Evolutionary conservation across 1,284 basidiomycete species (phyloP), one percentile per base, ranked within the genome.

Genomic region (Abortiporus biennis): DNA sequence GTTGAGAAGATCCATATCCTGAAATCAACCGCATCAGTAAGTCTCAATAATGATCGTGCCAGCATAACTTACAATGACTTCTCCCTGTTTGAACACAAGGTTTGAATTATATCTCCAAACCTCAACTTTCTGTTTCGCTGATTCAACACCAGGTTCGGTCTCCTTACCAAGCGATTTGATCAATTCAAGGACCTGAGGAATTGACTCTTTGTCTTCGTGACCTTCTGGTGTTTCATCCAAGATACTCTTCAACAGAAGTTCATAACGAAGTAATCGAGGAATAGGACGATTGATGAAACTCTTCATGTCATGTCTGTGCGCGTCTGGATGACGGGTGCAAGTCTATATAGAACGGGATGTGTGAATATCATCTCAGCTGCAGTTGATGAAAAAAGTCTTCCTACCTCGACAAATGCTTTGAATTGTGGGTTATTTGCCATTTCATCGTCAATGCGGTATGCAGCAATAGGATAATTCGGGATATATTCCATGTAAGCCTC

Each of bases 401-500:
- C 46, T 48, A 92, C 92, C 48, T 94, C 87, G 3, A 92, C 74
- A 58, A 98, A 95, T 0, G 68, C 64, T 48, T 78, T 84, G 67
- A 99, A 97, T 3, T 72, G 67, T 0, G 73, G 69, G 57, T 97
- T 99, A 42, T 70, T 80, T 20, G 69, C 74, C 66, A 83, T 81
- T 67, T 98, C 95, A 38, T 93, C 85, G 44, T 93, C 90, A 43
- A 98, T 86, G 43, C 87, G 74, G 58, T 91, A 92, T 27, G 87
- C 88, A 3, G 94, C 93, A 42, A 96, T 89, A 1, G 95, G 94
- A 58, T 96, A 96, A 63, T 94, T 87, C 4, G 91, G 85, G 34
- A 93, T 85, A 55, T 96, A 98, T 53, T 90, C 82, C 72, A 91
- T 79, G 62, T 99, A 99, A 12, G 89, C 89, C 39, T 93, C 87